phyloP scores from a whole-genome alignment of 257 asterid genomes.

The Ligustrum vulgare region DNA sequence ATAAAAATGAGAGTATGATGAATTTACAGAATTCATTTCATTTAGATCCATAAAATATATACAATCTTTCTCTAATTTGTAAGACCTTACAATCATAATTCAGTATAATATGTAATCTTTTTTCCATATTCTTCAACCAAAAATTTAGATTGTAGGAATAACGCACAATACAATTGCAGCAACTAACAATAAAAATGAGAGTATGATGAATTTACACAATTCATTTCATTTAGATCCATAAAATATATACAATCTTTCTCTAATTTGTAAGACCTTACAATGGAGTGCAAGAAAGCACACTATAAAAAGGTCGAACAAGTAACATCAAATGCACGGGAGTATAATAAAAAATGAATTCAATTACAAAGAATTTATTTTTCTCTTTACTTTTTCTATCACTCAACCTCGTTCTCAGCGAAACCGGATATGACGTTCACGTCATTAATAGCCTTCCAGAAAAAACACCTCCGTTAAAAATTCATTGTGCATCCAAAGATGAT shows the following conservation, averaged over 20 bases:
- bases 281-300: neutral
- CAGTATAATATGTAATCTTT: no score
- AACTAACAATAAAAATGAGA: neutral
- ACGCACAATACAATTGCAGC: neutral
- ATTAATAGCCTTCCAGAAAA: constrained; percentile 2
- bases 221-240: neutral
- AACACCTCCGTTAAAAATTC: neutral
- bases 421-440: neutral
- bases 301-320: neutral
- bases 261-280: neutral
- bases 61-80: no score
- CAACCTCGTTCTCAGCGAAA: neutral
- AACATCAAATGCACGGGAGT: neutral
- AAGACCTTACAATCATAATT: no score
- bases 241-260: neutral
- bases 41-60: no score
- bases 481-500: constrained; percentile 9
- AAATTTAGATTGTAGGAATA: neutral
- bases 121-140: neutral
- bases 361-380: neutral
- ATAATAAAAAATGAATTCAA: neutral
- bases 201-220: neutral
- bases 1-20: no score
- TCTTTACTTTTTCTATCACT: neutral
- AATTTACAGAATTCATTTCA: no score